Base-by-base conservation (phyloP, 2,329 filamentous ascomycete genomes). In the Grosmannia penicillata region DNA sequence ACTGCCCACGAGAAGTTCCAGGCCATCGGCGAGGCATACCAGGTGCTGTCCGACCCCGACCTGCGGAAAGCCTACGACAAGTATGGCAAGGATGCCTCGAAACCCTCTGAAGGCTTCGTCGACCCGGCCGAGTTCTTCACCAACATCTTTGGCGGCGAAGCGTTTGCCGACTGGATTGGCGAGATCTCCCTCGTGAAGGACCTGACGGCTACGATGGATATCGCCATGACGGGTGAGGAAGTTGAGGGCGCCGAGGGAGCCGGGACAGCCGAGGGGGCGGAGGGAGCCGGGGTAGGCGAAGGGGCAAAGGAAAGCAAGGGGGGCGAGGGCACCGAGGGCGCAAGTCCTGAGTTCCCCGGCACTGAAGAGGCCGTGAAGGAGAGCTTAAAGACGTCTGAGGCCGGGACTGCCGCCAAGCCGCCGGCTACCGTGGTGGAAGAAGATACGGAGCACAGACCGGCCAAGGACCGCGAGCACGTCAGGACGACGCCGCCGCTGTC, bases 111-210 rank as follows among this genome's bases (percentile, higher is more conserved):
- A 51, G 91, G 91, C 45, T 98, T 98, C 58, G 83, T 83, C 66
- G 91, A 98, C 57, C 91, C 91, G 1, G 73, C 86, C 47, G 91
- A 98, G 61, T 98, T 98, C 71, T 98, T 98, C 63, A 82, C 82
- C 52, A 93, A 87, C 67, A 98, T 98, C 50, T 98, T 98, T 55
- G 91, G 91, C 49, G 91, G 91, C 43, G 89, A 95, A 51, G 86
- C 89, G 11, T 98, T 98, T 53, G 69, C 81, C 44, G 89, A 98
- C 65, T 85, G 91, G 69, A 96, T 98, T 53, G 91, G 91, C 48
- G 91, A 98, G 68, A 94, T 98, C 50, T 91, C 84, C 36, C 75
- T 98, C 41, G 95, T 98, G 83, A 96, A 95, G 65, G 91, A 98
- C 54, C 70, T 98, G 39, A 96, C 89, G 15, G 85, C 86, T 53